These are phyloP conservation scores for Tilletia horrida DNA, from an alignment of 1,284 basidiomycete species.

Conservation along the genomic window DNA sequence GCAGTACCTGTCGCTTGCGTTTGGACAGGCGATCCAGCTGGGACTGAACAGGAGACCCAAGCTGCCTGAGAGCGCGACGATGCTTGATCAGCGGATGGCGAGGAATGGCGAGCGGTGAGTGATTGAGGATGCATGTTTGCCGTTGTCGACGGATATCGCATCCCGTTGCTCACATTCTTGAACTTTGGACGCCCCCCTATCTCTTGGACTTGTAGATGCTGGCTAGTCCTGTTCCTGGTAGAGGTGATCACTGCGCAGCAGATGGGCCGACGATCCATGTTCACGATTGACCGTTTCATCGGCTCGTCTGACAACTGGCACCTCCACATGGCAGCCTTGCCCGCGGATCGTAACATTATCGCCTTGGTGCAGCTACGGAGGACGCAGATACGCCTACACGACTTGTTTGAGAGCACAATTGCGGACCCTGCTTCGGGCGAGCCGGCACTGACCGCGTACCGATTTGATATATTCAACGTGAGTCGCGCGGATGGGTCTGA, in stretches of 20 bases:
- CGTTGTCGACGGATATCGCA: too few species aligned
- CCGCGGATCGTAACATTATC: conserved; percentile 5
- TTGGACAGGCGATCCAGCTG: background rate
- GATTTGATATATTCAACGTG: conserved; percentile 11
- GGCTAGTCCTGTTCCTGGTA: conserved; percentile 1
- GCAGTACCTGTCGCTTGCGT: conserved; percentile 11
- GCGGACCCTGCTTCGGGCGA: conserved; percentile 1
- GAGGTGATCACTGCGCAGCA: background rate
- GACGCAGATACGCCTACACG: conserved; percentile 4
- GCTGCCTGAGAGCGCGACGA: background rate
- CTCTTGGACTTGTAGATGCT: background rate
- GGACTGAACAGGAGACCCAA: conserved; percentile 2
- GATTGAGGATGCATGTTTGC: background rate
- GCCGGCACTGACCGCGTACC: conserved; percentile 10
- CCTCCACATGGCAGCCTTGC: background rate
- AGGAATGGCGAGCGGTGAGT: conserved; percentile 15
- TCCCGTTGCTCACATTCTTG: too few species aligned
- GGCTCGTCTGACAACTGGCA: conserved; percentile 6
- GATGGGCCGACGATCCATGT: conserved; percentile 12
- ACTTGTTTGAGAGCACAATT: conserved; percentile 9
- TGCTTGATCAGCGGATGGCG: background rate
- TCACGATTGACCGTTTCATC: conserved; percentile 10
- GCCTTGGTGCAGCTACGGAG: conserved; percentile 4
- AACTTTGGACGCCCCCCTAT: background rate
- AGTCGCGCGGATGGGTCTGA: too few species aligned